A percentile compares a stretch with the other conserved stretches of the same genome.
phyloP scores from a whole-genome alignment of 2,329 filamentous ascomycete species.

The Capronia epimyces region DNA sequence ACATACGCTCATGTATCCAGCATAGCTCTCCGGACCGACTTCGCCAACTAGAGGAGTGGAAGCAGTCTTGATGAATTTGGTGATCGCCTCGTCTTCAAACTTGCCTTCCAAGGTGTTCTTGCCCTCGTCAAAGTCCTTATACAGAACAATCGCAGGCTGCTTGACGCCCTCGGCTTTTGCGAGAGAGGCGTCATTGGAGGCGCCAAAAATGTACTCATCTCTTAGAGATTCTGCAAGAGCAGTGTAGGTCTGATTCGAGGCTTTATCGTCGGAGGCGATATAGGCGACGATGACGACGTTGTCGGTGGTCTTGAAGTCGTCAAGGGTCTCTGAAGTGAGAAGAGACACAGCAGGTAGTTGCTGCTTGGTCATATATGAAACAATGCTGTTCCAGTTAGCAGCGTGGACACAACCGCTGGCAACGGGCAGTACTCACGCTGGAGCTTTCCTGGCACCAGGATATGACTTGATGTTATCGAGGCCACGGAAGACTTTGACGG shows the following conservation, averaged over 20 bases:
- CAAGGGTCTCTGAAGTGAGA: slow-evolving; percentile 73
- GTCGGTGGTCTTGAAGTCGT: slow-evolving; percentile 96
- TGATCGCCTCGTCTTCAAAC: slow-evolving; percentile 75
- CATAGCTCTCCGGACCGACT: slow-evolving; percentile 94
- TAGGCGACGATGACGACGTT: slow-evolving; percentile 93
- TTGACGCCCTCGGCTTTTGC: slow-evolving; percentile 87
- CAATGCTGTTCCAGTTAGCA: slow-evolving; percentile 45
- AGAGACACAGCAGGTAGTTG: slow-evolving; percentile 84
- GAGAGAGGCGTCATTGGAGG: slow-evolving; percentile 73
- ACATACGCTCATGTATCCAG: slow-evolving; percentile 77
- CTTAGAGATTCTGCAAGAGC: slow-evolving; percentile 68
- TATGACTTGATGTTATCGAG: slow-evolving; percentile 75
- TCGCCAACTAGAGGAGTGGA: slow-evolving; percentile 90
- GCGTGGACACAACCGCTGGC: not conserved
- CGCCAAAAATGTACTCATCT: slow-evolving; percentile 88
- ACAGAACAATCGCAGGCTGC: slow-evolving; percentile 81
- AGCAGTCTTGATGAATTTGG: slow-evolving; percentile 74
- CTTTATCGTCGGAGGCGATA: slow-evolving; percentile 72
- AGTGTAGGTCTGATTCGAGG: slow-evolving; percentile 78
- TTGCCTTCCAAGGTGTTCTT: slow-evolving; percentile 77
- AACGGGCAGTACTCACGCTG: slow-evolving; percentile 46
- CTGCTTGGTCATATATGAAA: slow-evolving; percentile 97
- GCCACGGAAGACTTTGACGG: slow-evolving; percentile 97
- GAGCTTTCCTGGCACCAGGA: slow-evolving; percentile 81
- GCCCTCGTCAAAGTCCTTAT: slow-evolving; percentile 97